Evolutionary conservation across 2,329 filamentous ascomycete genomes (phyloP).

Genomic region (Ceratocystiopsis brevicomis): DNA sequence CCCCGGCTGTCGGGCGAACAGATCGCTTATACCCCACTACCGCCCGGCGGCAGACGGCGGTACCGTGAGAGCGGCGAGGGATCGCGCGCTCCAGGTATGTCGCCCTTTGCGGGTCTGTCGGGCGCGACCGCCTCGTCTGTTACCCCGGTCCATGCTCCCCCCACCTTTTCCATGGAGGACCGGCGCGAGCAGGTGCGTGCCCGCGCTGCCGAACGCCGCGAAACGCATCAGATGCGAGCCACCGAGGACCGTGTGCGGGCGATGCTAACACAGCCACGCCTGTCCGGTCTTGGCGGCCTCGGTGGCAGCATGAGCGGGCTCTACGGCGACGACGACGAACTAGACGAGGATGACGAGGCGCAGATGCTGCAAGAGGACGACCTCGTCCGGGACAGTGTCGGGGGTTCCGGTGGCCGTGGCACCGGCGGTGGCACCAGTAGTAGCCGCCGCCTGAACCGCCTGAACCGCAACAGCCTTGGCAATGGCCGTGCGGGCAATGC

Average conservation of each 20-base stretch:
- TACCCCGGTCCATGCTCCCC: constrained; percentile 11
- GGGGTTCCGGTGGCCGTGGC: neutral
- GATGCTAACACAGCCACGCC: constrained; percentile 30
- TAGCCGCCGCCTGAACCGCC: neutral
- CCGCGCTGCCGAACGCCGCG: constrained; percentile 19
- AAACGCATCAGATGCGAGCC: constrained; percentile 32
- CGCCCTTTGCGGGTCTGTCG: too few species aligned
- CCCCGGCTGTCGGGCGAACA: neutral
- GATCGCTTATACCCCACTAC: too few species aligned
- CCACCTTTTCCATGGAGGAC: constrained; percentile 13
- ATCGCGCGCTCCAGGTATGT: too few species aligned
- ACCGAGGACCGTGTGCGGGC: constrained; percentile 44
- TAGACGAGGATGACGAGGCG: constrained; percentile 35
- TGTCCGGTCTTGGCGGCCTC: constrained; percentile 4
- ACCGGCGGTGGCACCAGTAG: neutral
- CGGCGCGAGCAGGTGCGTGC: constrained; percentile 20
- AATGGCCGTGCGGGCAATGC: neutral
- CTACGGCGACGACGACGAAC: constrained; percentile 33
- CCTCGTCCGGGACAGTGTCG: constrained; percentile 18
- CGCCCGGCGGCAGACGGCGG: too few species aligned
- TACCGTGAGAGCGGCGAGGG: too few species aligned
- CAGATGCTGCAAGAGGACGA: constrained; percentile 47
- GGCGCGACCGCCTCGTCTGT: constrained; percentile 7
- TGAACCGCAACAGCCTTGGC: neutral
- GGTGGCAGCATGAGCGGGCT: constrained; percentile 7